Evolutionary conservation across 1,284 basidiomycete genomes (phyloP).

Genomic region (Omphalotus olearius): DNA sequence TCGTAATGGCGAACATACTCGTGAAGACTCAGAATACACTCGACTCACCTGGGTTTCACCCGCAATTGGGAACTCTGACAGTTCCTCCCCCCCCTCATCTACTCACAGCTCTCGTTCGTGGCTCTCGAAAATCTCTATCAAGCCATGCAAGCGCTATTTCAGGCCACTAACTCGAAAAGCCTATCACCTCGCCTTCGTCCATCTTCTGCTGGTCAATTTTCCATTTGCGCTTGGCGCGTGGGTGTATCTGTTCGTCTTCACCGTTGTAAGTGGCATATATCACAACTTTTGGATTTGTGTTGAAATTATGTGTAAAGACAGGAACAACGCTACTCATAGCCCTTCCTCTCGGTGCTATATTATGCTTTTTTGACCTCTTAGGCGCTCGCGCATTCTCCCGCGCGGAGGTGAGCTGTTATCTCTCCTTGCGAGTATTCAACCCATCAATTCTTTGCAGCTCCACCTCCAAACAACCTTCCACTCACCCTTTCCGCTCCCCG

Average conservation of each 20-base stretch:
- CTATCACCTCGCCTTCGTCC: conserved; percentile 63
- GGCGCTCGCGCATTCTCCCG: conserved; percentile 66
- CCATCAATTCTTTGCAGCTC: conserved; percentile 35
- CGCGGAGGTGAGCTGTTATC: conserved; percentile 50
- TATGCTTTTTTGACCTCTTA: conserved; percentile 72
- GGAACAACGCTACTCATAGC: conserved; percentile 74
- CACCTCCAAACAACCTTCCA: conserved; percentile 68
- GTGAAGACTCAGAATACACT: not conserved
- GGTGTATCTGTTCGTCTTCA: conserved; percentile 74
- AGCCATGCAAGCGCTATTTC: conserved; percentile 54
- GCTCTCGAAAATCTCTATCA: conserved; percentile 25
- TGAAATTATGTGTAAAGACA: conserved; percentile 36
- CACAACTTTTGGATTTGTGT: conserved; percentile 3
- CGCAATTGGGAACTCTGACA: not conserved
- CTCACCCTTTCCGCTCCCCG: conserved; percentile 52
- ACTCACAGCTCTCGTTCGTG: conserved; percentile 15
- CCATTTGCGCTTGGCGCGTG: conserved; percentile 69
- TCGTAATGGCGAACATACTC: not conserved
- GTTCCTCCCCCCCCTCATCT: not conserved
- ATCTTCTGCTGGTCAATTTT: conserved; percentile 69
- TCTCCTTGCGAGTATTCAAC: conserved; percentile 10
- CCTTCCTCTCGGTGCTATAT: conserved; percentile 68
- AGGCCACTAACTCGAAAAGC: conserved; percentile 46
- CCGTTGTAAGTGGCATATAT: conserved; percentile 48
- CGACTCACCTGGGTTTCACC: not conserved